phyloP scores from a whole-genome alignment of 2,329 filamentous ascomycete genomes.

The Penicillium frequentans region DNA sequence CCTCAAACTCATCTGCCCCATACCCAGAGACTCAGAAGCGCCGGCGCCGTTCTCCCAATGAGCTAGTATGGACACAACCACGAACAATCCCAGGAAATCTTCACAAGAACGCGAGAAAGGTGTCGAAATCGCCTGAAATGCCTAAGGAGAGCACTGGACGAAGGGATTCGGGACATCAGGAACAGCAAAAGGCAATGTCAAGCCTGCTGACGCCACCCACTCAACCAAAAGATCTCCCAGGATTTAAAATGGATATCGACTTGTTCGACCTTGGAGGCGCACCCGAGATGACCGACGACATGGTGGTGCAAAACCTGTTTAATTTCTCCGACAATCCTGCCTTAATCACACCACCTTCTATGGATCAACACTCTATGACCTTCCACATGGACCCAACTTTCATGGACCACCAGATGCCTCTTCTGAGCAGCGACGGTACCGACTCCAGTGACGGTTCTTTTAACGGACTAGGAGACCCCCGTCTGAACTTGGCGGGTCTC shows the following conservation, averaged over 20 bases:
- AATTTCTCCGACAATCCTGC: background rate
- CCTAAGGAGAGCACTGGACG: background rate
- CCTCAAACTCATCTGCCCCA: background rate
- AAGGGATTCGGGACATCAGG: background rate
- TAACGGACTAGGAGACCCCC: background rate
- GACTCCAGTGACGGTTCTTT: background rate
- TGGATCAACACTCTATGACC: background rate
- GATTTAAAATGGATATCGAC: background rate
- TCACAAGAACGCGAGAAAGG: background rate
- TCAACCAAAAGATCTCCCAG: background rate
- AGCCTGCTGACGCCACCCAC: background rate
- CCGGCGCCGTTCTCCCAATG: background rate
- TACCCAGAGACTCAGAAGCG: background rate
- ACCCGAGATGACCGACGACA: background rate
- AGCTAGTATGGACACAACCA: slow-evolving; percentile 1
- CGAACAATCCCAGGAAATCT: background rate
- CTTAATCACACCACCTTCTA: background rate
- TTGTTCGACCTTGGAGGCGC: background rate
- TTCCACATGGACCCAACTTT: background rate
- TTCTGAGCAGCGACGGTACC: background rate
- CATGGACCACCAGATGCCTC: background rate
- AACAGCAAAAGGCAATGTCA: background rate
- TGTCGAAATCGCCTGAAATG: background rate
- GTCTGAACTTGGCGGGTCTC: background rate
- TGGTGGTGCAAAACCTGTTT: background rate